Conservation (phyloP, 352 stramenopile species). For the Globisporangium acanthophoron region DNA sequence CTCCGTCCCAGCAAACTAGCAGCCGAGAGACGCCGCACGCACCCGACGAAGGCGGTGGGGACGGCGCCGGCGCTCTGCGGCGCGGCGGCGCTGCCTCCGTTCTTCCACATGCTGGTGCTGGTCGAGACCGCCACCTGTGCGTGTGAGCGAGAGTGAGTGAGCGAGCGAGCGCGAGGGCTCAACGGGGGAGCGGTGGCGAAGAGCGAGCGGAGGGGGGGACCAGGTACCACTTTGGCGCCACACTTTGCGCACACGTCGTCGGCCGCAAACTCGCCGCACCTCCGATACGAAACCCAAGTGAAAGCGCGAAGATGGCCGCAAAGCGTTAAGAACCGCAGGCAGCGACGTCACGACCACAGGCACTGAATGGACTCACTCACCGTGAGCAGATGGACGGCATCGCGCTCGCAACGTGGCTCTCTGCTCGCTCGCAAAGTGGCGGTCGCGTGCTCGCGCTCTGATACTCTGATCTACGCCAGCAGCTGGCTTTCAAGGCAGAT, state of each 20-base stretch:
- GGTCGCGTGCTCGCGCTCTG: background rate
- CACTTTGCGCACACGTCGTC: constrained; percentile 47
- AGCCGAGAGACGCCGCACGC: constrained; percentile 25
- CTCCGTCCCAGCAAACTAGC: constrained; percentile 17
- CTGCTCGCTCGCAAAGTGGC: too few relatives aligned
- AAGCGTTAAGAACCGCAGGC: too few relatives aligned
- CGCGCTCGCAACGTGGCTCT: constrained; percentile 1
- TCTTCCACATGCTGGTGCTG: constrained; percentile 48
- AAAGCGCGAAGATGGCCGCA: background rate
- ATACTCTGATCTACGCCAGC: background rate
- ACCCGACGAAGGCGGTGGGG: constrained; percentile 51
- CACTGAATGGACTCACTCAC: background rate
- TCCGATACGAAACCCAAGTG: constrained; percentile 6
- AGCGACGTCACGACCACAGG: background rate
- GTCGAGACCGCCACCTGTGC: constrained; percentile 28
- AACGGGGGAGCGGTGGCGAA: background rate
- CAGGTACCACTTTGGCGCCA: constrained; percentile 52
- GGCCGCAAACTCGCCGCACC: constrained; percentile 59
- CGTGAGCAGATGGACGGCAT: constrained; percentile 65
- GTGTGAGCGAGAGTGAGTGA: background rate
- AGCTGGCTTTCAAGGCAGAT: too few relatives aligned
- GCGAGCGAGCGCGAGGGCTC: background rate
- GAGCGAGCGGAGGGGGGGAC: background rate
- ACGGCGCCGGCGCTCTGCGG: constrained; percentile 44
- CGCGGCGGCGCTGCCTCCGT: constrained; percentile 15